Base-by-base conservation (phyloP, 805 yeast species). In the Candida anglica region DNA sequence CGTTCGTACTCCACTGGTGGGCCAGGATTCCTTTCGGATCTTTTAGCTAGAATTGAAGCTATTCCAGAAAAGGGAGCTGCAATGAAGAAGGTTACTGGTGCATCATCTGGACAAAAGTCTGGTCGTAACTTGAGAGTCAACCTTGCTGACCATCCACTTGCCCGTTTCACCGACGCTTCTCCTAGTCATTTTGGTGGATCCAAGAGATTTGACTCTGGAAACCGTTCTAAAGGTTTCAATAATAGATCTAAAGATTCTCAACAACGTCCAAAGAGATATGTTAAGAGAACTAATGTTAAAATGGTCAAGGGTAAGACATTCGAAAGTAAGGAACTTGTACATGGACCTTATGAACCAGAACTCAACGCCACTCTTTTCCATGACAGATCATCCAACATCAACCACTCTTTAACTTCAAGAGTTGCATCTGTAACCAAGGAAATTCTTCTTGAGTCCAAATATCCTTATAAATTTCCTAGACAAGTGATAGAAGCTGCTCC, bases 351-450 rank as follows among this genome's bases (percentile, higher is more conserved):
- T 34, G 32, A 37, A 30, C 59, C 60, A 10, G 16, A 32, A 10
- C 36, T 58, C 20, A 36, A 32, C 19, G 58, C 51, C 9, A 51
- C 49, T 40, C 63, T 66, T 41, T 54, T 66, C 35, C 52, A 67
- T 44, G 70, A 69, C 5, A 64, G 66, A 46, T 45, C 58, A 5
- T 42, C 68, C 21, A 45, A 50, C 30, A 41, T 58, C 28, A 52
- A 52, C 39, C 38, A 59, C 5, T 38, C 54, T 21, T 36, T 52
- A 8, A 40, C 56, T 14, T 47, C 66, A 6, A 52, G 71, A 42
- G 56, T 65, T 8, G 66, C 70, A 2, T 60, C 70, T 28, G 56
- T 67, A 30, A 52, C 68, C 35, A 67, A 67, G 47, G 56, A 60
- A 26, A 46, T 56, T 19, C 56, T 67, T 41, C 38, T 61, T 31